A percentile compares a stretch with the other conserved stretches of the same genome.
These are phyloP conservation scores for Eucalyptus victrix DNA, from an alignment of 345 rosid species.

Conservation along the genomic window DNA sequence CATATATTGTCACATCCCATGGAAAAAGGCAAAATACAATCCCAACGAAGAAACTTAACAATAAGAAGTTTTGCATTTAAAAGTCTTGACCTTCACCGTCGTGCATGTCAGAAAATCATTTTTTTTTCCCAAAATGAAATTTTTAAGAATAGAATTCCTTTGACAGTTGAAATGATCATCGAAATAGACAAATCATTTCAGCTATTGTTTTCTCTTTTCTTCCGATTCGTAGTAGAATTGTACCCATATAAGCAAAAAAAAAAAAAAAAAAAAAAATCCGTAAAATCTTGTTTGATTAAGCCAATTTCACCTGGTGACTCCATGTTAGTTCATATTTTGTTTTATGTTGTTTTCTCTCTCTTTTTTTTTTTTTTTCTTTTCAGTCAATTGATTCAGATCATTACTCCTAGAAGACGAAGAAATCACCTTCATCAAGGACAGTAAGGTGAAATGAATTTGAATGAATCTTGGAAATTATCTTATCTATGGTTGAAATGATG, in stretches of 20 bases:
- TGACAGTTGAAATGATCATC: too few species aligned
- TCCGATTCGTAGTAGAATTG: too few species aligned
- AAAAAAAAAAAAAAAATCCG: too few species aligned
- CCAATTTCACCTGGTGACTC: background rate
- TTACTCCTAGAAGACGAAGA: background rate
- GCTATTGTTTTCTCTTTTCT: background rate
- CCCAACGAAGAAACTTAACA: background rate
- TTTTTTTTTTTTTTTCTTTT: rapidly evolving
- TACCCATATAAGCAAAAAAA: too few species aligned
- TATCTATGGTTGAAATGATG: too few species aligned
- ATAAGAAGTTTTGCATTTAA: background rate
- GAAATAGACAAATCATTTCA: background rate
- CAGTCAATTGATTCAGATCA: background rate
- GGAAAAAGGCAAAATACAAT: background rate
- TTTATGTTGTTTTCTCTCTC: background rate
- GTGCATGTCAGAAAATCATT: background rate
- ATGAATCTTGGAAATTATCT: too few species aligned
- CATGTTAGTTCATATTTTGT: background rate
- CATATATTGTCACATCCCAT: background rate
- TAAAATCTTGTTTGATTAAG: background rate
- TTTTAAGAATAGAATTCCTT: background rate
- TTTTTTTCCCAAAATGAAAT: background rate
- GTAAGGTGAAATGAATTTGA: background rate
- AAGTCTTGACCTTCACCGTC: background rate
- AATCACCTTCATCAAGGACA: background rate